These are phyloP conservation scores for Fusarium sp. DNA, from an alignment of 2,329 filamentous ascomycete genomes.

Conservation along the genomic window DNA sequence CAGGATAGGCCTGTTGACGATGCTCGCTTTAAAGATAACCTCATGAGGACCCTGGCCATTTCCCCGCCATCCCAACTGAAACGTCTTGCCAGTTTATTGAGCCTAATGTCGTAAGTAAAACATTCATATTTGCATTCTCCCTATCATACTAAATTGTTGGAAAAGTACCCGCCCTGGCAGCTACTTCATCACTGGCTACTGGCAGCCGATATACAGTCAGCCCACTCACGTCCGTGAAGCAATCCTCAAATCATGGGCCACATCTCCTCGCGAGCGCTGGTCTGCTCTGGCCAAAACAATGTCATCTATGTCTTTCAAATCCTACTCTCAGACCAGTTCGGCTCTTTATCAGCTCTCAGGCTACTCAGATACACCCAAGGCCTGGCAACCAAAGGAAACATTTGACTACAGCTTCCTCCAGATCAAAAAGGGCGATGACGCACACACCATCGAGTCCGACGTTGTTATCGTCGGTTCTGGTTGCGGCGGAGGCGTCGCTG, in stretches of 20 bases:
- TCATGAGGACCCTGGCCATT: slow-evolving; percentile 59
- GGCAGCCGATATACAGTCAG: slow-evolving; percentile 72
- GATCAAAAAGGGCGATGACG: slow-evolving; percentile 57
- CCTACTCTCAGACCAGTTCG: slow-evolving; percentile 68
- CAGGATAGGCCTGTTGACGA: slow-evolving; percentile 64
- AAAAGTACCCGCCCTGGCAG: slow-evolving; percentile 73
- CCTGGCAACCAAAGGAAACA: slow-evolving; percentile 64
- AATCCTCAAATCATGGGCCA: slow-evolving; percentile 74
- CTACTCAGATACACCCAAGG: slow-evolving; percentile 67
- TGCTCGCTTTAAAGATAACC: slow-evolving; percentile 64
- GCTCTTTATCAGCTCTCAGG: slow-evolving; percentile 68
- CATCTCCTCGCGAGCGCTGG: slow-evolving; percentile 67
- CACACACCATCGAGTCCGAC: slow-evolving; percentile 79
- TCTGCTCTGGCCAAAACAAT: slow-evolving; percentile 69
- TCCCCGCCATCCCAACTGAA: slow-evolving; percentile 53
- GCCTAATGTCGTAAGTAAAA: slow-evolving; percentile 59
- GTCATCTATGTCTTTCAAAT: slow-evolving; percentile 65
- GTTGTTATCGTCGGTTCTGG: slow-evolving; percentile 89
- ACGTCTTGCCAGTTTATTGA: slow-evolving; percentile 57
- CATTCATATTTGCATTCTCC: background rate
- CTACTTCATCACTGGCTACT: slow-evolving; percentile 75
- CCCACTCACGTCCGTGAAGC: slow-evolving; percentile 70
- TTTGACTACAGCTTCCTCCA: slow-evolving; percentile 74
- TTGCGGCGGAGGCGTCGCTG: slow-evolving; percentile 84
- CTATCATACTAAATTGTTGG: slow-evolving; percentile 5